Percentiles rank a stretch among this genome's conserved stretches.
phyloP scores from a whole-genome alignment of 768 basidiomycete species.

The Suillus decipiens region DNA sequence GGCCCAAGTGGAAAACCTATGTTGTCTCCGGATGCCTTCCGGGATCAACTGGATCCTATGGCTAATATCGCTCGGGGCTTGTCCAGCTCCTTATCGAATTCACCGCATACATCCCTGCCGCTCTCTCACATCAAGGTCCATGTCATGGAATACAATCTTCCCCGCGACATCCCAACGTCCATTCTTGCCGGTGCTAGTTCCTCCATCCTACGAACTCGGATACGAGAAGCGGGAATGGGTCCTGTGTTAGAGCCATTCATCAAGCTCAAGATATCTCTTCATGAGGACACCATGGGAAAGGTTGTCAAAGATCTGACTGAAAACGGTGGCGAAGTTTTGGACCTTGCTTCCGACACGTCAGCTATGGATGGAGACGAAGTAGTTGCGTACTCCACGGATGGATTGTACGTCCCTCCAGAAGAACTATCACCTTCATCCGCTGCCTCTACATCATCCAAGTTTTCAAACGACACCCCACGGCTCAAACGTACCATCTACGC shows the following conservation, averaged over 20 bases:
- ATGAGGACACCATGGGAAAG: constrained; percentile 69
- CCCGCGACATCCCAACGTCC: constrained; percentile 46
- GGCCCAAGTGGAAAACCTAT: constrained; percentile 53
- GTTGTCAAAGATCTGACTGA: constrained; percentile 86
- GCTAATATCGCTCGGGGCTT: constrained; percentile 68
- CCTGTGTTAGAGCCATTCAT: constrained; percentile 81
- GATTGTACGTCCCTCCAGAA: constrained; percentile 73
- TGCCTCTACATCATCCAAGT: constrained; percentile 29
- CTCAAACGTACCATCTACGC: constrained; percentile 70
- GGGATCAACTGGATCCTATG: constrained; percentile 44
- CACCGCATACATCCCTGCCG: constrained; percentile 75
- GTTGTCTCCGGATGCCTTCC: constrained; percentile 49
- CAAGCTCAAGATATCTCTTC: constrained; percentile 64
- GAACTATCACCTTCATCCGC: constrained; percentile 73
- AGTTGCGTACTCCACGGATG: constrained; percentile 55
- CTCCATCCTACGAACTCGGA: constrained; percentile 58
- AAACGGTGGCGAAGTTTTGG: constrained; percentile 75
- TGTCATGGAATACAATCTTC: constrained; percentile 46
- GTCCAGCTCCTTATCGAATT: constrained; percentile 70
- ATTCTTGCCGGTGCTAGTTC: constrained; percentile 68
- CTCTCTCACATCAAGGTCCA: constrained; percentile 64
- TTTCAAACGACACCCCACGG: constrained; percentile 35
- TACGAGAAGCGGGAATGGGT: constrained; percentile 67
- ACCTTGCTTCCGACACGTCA: constrained; percentile 53
- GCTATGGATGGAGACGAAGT: constrained; percentile 38